Base-by-base conservation (phyloP, 2,329 filamentous ascomycete genomes). In the Ramularia endophylla region DNA sequence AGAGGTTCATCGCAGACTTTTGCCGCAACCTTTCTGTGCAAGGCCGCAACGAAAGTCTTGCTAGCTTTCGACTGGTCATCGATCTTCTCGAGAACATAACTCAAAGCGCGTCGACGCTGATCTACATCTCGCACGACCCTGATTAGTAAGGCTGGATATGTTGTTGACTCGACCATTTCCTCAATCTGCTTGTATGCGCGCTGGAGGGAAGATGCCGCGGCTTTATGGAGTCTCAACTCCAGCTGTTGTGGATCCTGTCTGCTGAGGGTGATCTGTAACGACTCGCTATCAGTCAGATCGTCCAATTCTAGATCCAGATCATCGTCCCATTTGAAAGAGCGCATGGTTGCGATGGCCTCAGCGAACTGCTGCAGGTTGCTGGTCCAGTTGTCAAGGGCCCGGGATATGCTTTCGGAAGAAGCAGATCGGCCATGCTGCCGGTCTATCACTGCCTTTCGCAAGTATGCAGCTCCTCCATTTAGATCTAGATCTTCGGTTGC, bases 101-200 rank as follows among this genome's bases (percentile, higher is more conserved):
- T 44, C 9, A 59, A 43, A 8, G 36, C 30, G 12, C 85, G 81
- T 5, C 87, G 69, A 5, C 80, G 75, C 27, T 74, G 72, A 8
- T 85, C 78, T 13, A 95, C 74, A 50, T 90, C 85, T 20, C 89
- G 75, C 13, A 92, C 66, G 1, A 88, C 66, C 4, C 87, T 81
- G 1, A 94, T 62, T 13, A 94, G 64, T 51, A 89, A 88, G 3
- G 52, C 44, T 12, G 50, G 44, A 31, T 49, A 31, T 4, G 27
- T 28, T 9, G 37, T 17, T 4, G 40, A 39, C 15, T 43, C 31
- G 28, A 32, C 35, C 34, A 43, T 40, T 13, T 40, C 37, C 22
- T 47, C 45, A 16, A 51, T 27, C 28, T 42, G 41, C 7, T 28
- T 15, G 33, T 57, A 56, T 16, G 47, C 36, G 3, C 34, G 27